Base-by-base conservation (phyloP, 352 stramenopile species). In the Globisporangium cylindrosporum region DNA sequence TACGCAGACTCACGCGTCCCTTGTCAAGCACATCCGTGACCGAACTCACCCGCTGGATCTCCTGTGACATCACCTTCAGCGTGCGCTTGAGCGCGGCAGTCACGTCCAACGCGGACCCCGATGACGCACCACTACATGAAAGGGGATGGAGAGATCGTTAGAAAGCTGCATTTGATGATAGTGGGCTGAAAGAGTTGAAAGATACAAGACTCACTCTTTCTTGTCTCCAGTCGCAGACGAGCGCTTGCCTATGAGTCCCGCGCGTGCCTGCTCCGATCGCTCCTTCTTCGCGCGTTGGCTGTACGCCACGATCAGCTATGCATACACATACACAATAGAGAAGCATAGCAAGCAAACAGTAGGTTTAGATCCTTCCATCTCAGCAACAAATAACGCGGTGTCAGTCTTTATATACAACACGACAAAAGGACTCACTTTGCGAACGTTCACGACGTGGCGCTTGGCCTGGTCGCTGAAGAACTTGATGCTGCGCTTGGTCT, bases 1-100 rank as follows among this genome's bases (percentile, higher is more conserved):
- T 92, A 56, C 77, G 73, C 10, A 94, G 75, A 65, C 77, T 89
- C 54, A 71, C 32, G 1, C 82, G 76, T 0, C 84, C 86, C 48
- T 91, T 77, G 66, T 92, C 84, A 76, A 93, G 73, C 29, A 93
- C 76, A 70, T 87, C 81, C 18, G 73, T 84, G 49, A 90, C 84
- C 1, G 78, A 86, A 43, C 77, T 78, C 27, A 92, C 82, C 22
- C 86, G 79, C 56, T 91, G 77, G 6, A 94, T 82, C 59, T 94
- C 82, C 66, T 92, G 77, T 12, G 82, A 77, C 86, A 94, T 88
- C 18, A 86, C 75, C 43, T 88, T 76, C 25, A 73, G 76, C 29
- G 86, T 92, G 27, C 86, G 84, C 63, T 84, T 88, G 22, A 94
- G 76, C 38, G 82, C 62, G 7, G 81, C 84, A 3, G 79, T 93